These are phyloP conservation scores for Apiotrichum akiyoshidainum DNA, from an alignment of 1,284 basidiomycete genomes.

Conservation along the genomic window DNA sequence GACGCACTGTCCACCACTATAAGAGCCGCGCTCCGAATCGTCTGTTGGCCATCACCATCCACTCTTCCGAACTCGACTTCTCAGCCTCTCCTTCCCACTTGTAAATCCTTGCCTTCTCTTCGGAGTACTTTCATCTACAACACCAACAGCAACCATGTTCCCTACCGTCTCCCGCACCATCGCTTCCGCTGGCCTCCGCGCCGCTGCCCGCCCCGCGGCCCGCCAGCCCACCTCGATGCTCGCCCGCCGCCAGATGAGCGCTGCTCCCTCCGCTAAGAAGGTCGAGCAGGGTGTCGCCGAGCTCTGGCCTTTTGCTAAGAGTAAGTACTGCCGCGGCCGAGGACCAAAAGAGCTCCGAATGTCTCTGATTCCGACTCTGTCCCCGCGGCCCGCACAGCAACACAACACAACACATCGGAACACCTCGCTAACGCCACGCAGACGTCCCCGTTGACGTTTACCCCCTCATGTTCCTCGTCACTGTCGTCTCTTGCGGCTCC, in stretches of 20 bases:
- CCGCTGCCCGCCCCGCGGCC: not conserved
- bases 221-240: not conserved
- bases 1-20: too few species aligned
- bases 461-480: constrained; percentile 4
- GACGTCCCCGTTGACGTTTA: constrained; percentile 10
- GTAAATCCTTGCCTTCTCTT: not conserved
- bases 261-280: not conserved
- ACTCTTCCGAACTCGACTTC: not conserved
- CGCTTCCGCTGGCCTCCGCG: constrained; percentile 2
- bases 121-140: not conserved
- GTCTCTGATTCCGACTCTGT: not conserved
- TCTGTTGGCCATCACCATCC: not conserved
- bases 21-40: not conserved
- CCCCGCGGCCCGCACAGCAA: too few species aligned
- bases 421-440: not conserved
- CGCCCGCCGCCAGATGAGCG: constrained; percentile 2
- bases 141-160: not conserved
- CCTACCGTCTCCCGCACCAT: not conserved
- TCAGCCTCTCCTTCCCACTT: not conserved
- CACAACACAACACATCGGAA: not conserved
- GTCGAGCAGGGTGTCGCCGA: constrained; percentile 4
- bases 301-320: constrained; percentile 4
- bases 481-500: constrained; percentile 2
- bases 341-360: not conserved
- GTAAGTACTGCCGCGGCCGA: not conserved